Evolutionary conservation across 805 yeast genomes (phyloP).

Genomic region (Candida maltosa): DNA sequence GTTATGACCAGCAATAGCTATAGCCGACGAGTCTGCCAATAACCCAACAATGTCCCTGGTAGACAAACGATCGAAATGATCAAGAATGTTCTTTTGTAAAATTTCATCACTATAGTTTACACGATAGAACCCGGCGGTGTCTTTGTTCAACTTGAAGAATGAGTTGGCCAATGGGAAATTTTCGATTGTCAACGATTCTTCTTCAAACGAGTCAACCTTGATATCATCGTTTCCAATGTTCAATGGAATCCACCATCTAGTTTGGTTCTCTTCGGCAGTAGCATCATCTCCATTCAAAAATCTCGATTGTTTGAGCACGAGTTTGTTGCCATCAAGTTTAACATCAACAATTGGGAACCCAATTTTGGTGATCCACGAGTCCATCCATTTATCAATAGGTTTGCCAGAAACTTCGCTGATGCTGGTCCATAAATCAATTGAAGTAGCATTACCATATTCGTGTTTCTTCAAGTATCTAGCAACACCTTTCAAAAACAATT

Average conservation of each 20-base stretch:
- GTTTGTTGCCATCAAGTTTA: conserved; percentile 26
- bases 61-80: conserved; percentile 35
- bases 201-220: conserved; percentile 19
- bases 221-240: conserved; percentile 19
- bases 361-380: conserved; percentile 66
- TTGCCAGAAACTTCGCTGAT: conserved; percentile 60
- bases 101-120: conserved; percentile 47
- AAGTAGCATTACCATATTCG: conserved; percentile 67
- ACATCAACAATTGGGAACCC: conserved; percentile 73
- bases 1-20: conserved; percentile 44
- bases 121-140: conserved; percentile 51
- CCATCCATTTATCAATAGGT: conserved; percentile 59
- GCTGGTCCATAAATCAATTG: conserved; percentile 70
- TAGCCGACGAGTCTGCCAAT: conserved; percentile 49
- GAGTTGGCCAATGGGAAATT: conserved; percentile 18
- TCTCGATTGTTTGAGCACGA: conserved; percentile 53
- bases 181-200: conserved; percentile 18
- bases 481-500: conserved; percentile 68
- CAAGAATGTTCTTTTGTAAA: conserved; percentile 37
- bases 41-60: conserved; percentile 52
- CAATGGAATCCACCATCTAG: conserved; percentile 60
- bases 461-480: conserved; percentile 62
- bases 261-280: conserved; percentile 51
- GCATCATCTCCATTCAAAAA: conserved; percentile 64
- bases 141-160: conserved; percentile 47